Conservation (phyloP, 2,329 filamentous ascomycete species). For the Paraphoma sp. region DNA sequence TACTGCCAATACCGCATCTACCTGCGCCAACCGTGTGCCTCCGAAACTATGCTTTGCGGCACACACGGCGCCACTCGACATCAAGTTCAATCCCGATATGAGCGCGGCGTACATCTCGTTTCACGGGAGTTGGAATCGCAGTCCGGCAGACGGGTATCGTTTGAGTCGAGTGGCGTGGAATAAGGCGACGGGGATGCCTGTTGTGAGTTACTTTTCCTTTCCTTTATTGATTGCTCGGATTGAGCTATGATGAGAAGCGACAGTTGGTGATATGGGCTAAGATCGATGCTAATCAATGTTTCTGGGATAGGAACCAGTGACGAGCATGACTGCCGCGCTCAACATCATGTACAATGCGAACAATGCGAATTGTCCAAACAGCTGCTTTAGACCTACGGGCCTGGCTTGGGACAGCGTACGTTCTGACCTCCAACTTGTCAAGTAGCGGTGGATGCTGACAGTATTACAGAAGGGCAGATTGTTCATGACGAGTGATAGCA, state of each 20-base stretch:
- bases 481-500: slow-evolving; percentile 28
- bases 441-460: background rate
- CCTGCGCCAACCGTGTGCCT: slow-evolving; percentile 51
- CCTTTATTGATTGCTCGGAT: background rate
- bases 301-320: slow-evolving; percentile 14
- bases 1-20: slow-evolving; percentile 13
- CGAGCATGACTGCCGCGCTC: slow-evolving; percentile 19
- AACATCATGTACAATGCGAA: slow-evolving; percentile 27
- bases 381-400: slow-evolving; percentile 28
- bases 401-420: slow-evolving; percentile 15
- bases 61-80: slow-evolving; percentile 70
- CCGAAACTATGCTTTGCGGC: slow-evolving; percentile 29
- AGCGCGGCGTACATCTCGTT: slow-evolving; percentile 69
- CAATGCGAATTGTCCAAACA: slow-evolving; percentile 16
- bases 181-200: slow-evolving; percentile 30
- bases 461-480: slow-evolving; percentile 14
- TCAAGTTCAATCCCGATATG: slow-evolving; percentile 66
- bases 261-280: background rate
- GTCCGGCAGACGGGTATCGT: slow-evolving; percentile 26
- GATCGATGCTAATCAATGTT: background rate
- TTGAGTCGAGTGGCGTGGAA: slow-evolving; percentile 22
- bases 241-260: background rate
- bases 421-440: background rate
- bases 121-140: slow-evolving; percentile 66
- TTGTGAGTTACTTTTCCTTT: background rate